A percentile compares a stretch with the other conserved stretches of the same genome.
These are phyloP conservation scores for Epichloe festucae DNA, from an alignment of 2,329 filamentous ascomycete genomes.

Conservation along the genomic window DNA sequence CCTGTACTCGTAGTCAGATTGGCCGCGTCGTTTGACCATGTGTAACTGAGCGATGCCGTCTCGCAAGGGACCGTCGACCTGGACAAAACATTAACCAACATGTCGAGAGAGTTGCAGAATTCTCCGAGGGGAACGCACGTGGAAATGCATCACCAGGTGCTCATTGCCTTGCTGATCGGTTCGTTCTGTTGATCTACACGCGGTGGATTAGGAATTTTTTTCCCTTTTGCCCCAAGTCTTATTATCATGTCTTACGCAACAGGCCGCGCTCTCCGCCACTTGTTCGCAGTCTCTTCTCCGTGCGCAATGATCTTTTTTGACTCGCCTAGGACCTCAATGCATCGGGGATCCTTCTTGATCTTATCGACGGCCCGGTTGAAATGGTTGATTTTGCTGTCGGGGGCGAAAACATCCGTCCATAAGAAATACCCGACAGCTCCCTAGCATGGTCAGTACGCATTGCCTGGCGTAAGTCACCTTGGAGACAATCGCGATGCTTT, in stretches of 20 bases:
- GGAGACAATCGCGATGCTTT: neutral
- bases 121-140: conserved; percentile 36
- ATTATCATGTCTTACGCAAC: conserved; percentile 33
- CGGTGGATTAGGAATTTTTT: neutral
- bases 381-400: conserved; percentile 72
- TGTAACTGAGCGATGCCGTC: conserved; percentile 66
- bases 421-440: conserved; percentile 66
- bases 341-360: conserved; percentile 60
- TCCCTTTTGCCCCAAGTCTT: too few relatives aligned
- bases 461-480: neutral
- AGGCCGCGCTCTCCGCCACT: conserved; percentile 59
- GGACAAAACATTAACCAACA: neutral
- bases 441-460: conserved; percentile 25
- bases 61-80: conserved; percentile 67
- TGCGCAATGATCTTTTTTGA: conserved; percentile 63
- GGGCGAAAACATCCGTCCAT: conserved; percentile 71
- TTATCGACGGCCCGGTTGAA: conserved; percentile 79
- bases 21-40: conserved; percentile 54
- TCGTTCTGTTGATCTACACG: conserved; percentile 45
- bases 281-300: conserved; percentile 68
- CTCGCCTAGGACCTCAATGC: conserved; percentile 62
- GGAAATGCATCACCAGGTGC: conserved; percentile 75
- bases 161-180: conserved; percentile 65
- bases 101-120: neutral
- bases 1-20: conserved; percentile 62